Evolutionary conservation across 2,329 filamentous ascomycete species (phyloP), one percentile per base, ranked within the genome.

Genomic region (Bipolaris victoriae): DNA sequence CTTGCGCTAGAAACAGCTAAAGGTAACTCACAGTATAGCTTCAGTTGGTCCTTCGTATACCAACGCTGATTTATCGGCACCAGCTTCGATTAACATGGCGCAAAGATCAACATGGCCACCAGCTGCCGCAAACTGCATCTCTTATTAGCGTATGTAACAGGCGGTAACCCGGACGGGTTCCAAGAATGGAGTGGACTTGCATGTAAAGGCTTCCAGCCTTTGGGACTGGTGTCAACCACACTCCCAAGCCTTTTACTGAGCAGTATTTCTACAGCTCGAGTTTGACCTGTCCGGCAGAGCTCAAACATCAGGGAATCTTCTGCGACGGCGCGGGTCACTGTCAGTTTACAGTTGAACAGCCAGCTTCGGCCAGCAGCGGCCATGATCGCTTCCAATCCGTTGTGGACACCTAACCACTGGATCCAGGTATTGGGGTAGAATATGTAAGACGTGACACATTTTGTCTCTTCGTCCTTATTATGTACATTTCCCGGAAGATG

Each of bases 251-350:
- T 46, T 3, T 50, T 59, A 6, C 58, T 49, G 2, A 63, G 6
- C 7, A 65, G 55, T 3, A 44, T 40, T 16, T 65, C 36, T 1
- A 65, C 60, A 41, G 60, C 60, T 37, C 53, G 51, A 3, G 55
- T 63, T 9, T 63, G 46, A 7, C 60, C 60, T 5, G 51, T 46
- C 3, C 35, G 37, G 33, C 60, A 65, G 1, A 65, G 58, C 7
- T 58, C 51, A 22, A 65, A 65, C 3, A 65, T 57, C 10, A 61
- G 40, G 0, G 62, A 40, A 15, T 65, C 60, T 31, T 65, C 55
- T 4, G 58, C 24, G 4, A 65, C 46, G 1, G 55, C 58, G 10
- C 46, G 35, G 5, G 46, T 49, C 2, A 49, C 35, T 13, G 46
- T 39, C 4, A 49, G 13, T 29, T 22, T 39, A 35, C 46, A 49